Evolutionary conservation across 2,329 filamentous ascomycete genomes (phyloP).

Genomic region (Aquanectria penicillioides): DNA sequence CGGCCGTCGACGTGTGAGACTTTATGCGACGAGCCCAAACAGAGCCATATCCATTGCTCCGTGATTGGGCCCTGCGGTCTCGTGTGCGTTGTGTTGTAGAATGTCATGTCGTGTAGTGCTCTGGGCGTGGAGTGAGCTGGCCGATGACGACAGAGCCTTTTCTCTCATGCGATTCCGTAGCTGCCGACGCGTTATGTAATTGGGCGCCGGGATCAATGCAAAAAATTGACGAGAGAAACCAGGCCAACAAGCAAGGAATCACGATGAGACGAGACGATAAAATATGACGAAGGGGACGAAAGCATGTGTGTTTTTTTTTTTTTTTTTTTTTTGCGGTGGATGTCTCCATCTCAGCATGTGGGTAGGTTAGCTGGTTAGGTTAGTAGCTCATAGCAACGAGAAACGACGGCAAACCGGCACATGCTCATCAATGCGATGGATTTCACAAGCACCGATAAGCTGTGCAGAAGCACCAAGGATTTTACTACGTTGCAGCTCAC

Average conservation of each 20-base stretch:
- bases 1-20: constrained; percentile 15
- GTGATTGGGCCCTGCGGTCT: constrained; percentile 10
- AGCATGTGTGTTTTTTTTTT: no score
- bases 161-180: constrained; percentile 11
- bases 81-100: background rate
- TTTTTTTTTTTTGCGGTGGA: no score
- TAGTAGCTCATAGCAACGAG: no score
- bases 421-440: background rate
- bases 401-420: background rate
- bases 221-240: background rate
- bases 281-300: background rate
- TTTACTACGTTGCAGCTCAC: constrained; percentile 5
- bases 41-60: constrained; percentile 6
- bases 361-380: no score
- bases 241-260: background rate
- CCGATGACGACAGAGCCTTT: constrained; percentile 13
- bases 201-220: background rate
- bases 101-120: constrained; percentile 10
- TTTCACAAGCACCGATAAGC: background rate
- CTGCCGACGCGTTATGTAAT: constrained; percentile 3
- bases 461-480: background rate
- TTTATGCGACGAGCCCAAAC: constrained; percentile 3
- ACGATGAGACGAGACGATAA: background rate
- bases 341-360: no score
- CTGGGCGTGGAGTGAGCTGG: constrained; percentile 8